Evolutionary conservation across 129 eudicot species (phyloP), one percentile per base, ranked within the genome.

Genomic region (Tagetes erecta): DNA sequence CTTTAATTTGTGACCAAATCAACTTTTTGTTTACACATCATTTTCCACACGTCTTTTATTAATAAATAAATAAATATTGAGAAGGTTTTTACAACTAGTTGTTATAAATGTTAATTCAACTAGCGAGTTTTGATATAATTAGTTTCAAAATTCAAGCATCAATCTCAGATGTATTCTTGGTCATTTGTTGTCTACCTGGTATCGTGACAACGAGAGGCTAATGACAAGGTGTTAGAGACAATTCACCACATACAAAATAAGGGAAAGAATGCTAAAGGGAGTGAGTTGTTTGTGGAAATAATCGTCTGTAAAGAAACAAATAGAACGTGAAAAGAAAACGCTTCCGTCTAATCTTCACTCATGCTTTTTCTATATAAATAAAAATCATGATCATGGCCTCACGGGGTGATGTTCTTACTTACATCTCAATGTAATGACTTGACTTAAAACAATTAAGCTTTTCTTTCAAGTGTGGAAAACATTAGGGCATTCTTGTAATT

Each of bases 401-500:
- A 20, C 27, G 27, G 27, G 27, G 34, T 14, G 46, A 42, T 42
- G 10, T 9, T 6, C 46, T 42, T 5, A 42, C 56, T 47, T 74
- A 1, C 35, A 44, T 67, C 60, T 57, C 68, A 67, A 55, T 67
- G 56, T 55, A 30, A 12, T 64, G 41, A 74, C 70, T 46, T 50
- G 12, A 4, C 40, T 58, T 58, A 34, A 40, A 57, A 11, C 2
- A 56, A 20, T 20, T 20, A 20, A 42, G 14, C 30, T 64, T 56
- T 55, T 78, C 67, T 63, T 34, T 64, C 57, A 71, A 63, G 73
- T 35, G 35, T 3, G 38, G 14, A 45, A 60, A 64, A 51, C 50
- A 50, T 50, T 38, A 42, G 66, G 73, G 71, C 11, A 78, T 33
- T 71, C 9, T 52, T 8, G 78, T 71, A 78, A 78, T 71, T 70